Evolutionary conservation across 768 basidiomycete species (phyloP), one percentile per base, ranked within the genome.

Genomic region (Butyriboletus loyo): DNA sequence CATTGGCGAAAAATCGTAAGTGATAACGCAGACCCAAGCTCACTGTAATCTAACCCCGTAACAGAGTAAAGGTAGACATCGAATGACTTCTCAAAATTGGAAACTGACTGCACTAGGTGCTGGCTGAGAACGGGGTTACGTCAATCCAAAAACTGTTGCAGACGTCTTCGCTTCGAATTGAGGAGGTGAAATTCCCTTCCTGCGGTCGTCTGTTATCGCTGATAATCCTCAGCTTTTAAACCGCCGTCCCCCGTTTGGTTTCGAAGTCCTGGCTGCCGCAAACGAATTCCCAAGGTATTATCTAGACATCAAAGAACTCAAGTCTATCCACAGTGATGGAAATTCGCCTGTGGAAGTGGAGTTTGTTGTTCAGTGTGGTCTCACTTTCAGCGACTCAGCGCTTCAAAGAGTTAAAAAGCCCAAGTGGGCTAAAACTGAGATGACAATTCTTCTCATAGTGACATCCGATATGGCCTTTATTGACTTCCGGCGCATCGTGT

Each of bases 1-100:
- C n/a, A 85, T 98, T 37, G 96, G 95, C 30, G 91, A 93, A 64
- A 92, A 92, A 80, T 91, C 89, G 90, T 92, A 51, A 66, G 87
- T 70, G 14, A 15, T 37, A 14, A 15, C 9, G 31, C 24, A 31
- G 22, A 22, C 28, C 17, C 32, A 32, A 35, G n/a, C 15, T 14
- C 11, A 9, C 43, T 25, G 15, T 35, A 37, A 15, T 25, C 35
- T 56, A n/a, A 63, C 10, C 0, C n/a, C 25, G 19, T 17, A 28
- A 32, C 40, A 70, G 68, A 47, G 60, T 65, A 34, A 64, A 64
- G 56, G 66, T 63, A 60, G 30, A 43, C 7, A 19, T 25, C 43
- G n/a, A 45, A n/a, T 36, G 40, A 13, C 11, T 7, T 41, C 17
- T 30, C 22, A 24, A 4, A 13, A 13, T 31, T 40, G 30, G 39